These are phyloP conservation scores for Rhodocollybia butyracea DNA, from an alignment of 768 basidiomycete genomes.

Conservation along the genomic window DNA sequence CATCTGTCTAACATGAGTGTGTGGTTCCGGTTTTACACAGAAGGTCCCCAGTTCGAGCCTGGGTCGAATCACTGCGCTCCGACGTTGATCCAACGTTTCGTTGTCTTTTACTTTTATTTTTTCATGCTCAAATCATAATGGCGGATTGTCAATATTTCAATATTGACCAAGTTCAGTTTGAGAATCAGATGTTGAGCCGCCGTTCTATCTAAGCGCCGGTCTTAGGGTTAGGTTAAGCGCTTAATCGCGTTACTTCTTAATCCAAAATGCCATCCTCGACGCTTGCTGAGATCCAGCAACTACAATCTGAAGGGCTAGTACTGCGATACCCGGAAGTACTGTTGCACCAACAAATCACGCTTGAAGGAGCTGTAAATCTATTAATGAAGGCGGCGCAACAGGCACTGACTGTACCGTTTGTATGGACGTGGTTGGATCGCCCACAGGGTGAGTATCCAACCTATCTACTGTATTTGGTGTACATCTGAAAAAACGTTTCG, in stretches of 20 bases:
- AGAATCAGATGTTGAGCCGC: no score
- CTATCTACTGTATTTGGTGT: not conserved
- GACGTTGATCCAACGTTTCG: no score
- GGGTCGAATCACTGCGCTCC: no score
- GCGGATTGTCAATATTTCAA: no score
- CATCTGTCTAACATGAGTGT: slow-evolving; percentile 85
- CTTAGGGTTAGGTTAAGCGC: no score
- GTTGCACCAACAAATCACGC: slow-evolving; percentile 48
- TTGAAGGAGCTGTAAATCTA: slow-evolving; percentile 58
- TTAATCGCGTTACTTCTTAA: no score
- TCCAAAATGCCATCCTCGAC: not conserved
- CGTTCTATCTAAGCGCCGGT: no score
- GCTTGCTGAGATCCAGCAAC: slow-evolving; percentile 27
- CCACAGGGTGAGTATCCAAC: slow-evolving; percentile 53
- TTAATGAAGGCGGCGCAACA: slow-evolving; percentile 56
- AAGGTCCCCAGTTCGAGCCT: no score
- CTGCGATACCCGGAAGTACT: slow-evolving; percentile 71
- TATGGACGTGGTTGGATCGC: slow-evolving; percentile 76
- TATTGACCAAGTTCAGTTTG: no score
- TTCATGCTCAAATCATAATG: no score
- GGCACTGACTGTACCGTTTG: slow-evolving; percentile 59
- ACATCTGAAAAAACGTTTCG: not conserved
- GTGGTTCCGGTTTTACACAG: no score
- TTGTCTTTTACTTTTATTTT: no score
- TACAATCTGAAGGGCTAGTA: slow-evolving; percentile 59